Base-by-base conservation (phyloP, 306 rosid genomes). In the Abrus precatorius region DNA sequence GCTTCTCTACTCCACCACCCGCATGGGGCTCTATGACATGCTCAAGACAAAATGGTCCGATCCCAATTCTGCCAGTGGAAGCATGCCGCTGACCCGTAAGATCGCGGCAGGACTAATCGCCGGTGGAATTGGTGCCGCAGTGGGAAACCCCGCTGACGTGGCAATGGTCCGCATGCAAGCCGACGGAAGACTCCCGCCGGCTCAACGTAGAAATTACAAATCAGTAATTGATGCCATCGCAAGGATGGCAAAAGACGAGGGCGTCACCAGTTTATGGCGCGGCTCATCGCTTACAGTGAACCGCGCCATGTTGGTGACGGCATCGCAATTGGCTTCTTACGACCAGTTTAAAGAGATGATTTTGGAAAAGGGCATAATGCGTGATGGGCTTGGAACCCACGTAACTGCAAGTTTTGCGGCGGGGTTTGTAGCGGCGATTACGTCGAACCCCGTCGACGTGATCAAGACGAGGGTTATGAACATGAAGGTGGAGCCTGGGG, bases 111-210 rank as follows among this genome's bases (percentile, higher is more conserved):
- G 97, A 0, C 59, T 92, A 0, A 7, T 90, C 0, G 78, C 94
- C 1, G 97, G 97, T 0, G 94, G 85, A 0, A 47, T 90, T 2
- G 97, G 94, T 0, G 97, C 97, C 0, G 86, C 84, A 5, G 89
- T 92, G 0, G 94, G 97, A 0, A 92, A 90, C 79, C 97, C 97
- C 0, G 97, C 93, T 0, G 97, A 92, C 49, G 89, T 92, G 20
- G 90, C 97, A 7, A 90, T 92, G 97, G 97, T 92, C 1, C 78
- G 94, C 1, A 92, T 92, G 94, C 94, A 92, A 34, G 97, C 94
- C 1, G 94, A 92, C 48, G 97, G 97, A 0, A 79, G 97, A 30
- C 94, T 92, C 5, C 97, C 93, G 0, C 12, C 10, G 0, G 80
- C 82, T 0, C 93, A 88, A 30, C 88, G 89, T 1, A 83, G 97